phyloP scores from a whole-genome alignment of 768 basidiomycete genomes.

The Lactarius vividus region DNA sequence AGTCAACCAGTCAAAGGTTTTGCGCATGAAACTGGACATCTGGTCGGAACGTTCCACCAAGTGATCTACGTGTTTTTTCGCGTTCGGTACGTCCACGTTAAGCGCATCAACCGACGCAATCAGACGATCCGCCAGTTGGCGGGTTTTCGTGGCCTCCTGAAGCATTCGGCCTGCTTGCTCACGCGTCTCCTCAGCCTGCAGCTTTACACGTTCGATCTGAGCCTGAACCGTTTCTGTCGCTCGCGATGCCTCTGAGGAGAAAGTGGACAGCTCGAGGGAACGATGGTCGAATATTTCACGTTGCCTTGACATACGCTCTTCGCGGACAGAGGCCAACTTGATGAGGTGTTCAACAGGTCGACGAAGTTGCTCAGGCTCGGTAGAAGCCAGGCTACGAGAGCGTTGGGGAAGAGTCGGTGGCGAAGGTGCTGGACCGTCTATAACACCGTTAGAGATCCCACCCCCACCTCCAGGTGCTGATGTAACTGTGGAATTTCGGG shows the following conservation, averaged over 20 bases:
- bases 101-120: slow-evolving; percentile 8
- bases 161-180: slow-evolving; percentile 13
- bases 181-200: slow-evolving; percentile 9
- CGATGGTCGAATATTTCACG: slow-evolving; percentile 11
- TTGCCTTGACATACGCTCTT: slow-evolving; percentile 9
- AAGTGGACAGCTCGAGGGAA: slow-evolving; percentile 19
- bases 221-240: slow-evolving; percentile 4
- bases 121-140: slow-evolving; percentile 13
- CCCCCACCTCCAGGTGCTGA: background rate
- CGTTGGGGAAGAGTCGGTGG: background rate
- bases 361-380: slow-evolving; percentile 8
- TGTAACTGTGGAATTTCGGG: background rate
- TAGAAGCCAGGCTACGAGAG: background rate
- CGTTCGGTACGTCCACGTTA: background rate
- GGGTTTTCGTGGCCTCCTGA: slow-evolving; percentile 18
- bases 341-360: slow-evolving; percentile 15
- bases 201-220: slow-evolving; percentile 4
- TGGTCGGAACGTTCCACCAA: slow-evolving; percentile 10
- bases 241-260: slow-evolving; percentile 1
- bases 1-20: slow-evolving; percentile 7
- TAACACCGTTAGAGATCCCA: background rate
- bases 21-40: slow-evolving; percentile 9
- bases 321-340: slow-evolving; percentile 9
- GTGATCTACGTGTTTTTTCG: slow-evolving; percentile 4
- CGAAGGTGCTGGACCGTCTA: background rate